phyloP scores from a whole-genome alignment of 176 grass and related monocot species.

The Cenchrus purpureus region DNA sequence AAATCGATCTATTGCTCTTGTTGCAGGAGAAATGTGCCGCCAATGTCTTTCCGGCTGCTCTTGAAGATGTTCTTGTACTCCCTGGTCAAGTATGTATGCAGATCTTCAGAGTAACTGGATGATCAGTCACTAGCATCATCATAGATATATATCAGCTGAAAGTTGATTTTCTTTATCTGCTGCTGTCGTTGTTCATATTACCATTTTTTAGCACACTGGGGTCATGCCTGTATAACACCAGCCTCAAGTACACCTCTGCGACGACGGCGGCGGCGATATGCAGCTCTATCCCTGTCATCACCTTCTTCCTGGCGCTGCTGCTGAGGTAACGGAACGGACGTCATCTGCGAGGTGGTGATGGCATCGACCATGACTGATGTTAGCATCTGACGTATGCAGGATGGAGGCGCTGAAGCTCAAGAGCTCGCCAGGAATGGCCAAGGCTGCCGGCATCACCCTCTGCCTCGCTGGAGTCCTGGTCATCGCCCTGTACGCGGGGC shows the following conservation, averaged over 20 bases:
- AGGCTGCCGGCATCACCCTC: conserved; percentile 14
- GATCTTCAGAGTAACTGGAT: neutral
- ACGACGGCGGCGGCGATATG: conserved; percentile 45
- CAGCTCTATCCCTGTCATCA: conserved; percentile 58
- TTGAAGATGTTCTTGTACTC: conserved; percentile 11
- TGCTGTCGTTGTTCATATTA: neutral
- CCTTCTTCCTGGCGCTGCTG: conserved; percentile 71
- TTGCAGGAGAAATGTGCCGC: neutral
- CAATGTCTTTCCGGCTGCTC: conserved; percentile 1
- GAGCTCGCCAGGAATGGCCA: conserved; percentile 35
- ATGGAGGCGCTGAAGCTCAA: conserved; percentile 39
- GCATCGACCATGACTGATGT: neutral
- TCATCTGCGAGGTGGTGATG: neutral
- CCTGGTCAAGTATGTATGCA: neutral
- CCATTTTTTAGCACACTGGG: conserved; percentile 33
- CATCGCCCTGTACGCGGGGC: conserved; percentile 37
- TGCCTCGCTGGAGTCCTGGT: conserved; percentile 40
- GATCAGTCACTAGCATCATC: neutral
- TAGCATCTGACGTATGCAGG: neutral
- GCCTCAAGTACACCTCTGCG: conserved; percentile 67
- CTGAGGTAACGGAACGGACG: conserved; percentile 14
- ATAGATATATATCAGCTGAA: neutral
- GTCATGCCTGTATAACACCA: conserved; percentile 35
- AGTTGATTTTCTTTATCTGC: neutral
- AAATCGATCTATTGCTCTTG: neutral